Conservation (phyloP, 1,284 basidiomycete species). For the Wallemia hederae region DNA sequence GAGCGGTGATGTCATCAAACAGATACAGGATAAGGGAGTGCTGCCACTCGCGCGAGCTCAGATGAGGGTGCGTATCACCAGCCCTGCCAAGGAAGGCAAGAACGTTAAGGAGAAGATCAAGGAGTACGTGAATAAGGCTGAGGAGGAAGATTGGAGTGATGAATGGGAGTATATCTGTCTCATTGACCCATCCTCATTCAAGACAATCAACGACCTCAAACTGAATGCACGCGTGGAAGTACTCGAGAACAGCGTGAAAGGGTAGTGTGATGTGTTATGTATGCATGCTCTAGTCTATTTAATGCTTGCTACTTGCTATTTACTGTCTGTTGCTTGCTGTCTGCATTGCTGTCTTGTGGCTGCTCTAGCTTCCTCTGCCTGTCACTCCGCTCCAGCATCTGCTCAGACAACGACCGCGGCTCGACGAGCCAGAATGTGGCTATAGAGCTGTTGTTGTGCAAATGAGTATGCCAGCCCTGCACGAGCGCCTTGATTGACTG, state of each 20-base stretch:
- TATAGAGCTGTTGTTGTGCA: not conserved
- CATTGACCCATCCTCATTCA: conserved; percentile 78
- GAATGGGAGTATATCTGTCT: conserved; percentile 80
- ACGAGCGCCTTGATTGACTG: not conserved
- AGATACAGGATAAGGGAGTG: conserved; percentile 44
- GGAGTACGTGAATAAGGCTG: conserved; percentile 47
- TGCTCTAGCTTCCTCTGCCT: not conserved
- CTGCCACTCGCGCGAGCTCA: conserved; percentile 71
- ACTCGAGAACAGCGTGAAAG: not conserved
- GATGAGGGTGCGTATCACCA: conserved; percentile 60
- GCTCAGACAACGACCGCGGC: not conserved
- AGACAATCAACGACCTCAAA: conserved; percentile 49
- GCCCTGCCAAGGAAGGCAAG: conserved; percentile 38
- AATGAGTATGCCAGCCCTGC: not conserved
- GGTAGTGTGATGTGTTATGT: not conserved
- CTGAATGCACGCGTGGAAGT: not conserved
- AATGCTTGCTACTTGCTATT: too few relatives aligned
- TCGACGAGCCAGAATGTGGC: not conserved
- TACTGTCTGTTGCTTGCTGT: too few relatives aligned
- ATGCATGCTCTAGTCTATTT: not conserved
- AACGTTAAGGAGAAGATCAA: conserved; percentile 39
- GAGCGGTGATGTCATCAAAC: conserved; percentile 57
- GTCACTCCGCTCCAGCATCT: not conserved
- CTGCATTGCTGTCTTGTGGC: too few relatives aligned
- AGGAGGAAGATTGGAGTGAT: conserved; percentile 47